Percentiles rank a stretch among this genome's conserved stretches.
phyloP scores from a whole-genome alignment of 768 basidiomycete genomes.

The Podaxis carcinomalis region DNA sequence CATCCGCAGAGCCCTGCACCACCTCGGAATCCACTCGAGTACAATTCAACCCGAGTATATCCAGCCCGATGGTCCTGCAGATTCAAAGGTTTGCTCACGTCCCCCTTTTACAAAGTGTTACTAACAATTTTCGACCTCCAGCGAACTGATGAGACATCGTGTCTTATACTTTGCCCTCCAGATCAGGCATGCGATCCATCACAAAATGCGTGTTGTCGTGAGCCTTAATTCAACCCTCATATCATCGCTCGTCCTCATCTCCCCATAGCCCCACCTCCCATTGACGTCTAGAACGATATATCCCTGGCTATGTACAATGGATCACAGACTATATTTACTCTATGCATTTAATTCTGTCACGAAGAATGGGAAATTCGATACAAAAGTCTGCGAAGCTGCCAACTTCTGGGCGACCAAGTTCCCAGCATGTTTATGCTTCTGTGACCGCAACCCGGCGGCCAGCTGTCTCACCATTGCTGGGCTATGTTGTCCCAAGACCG shows the following conservation, averaged over 20 bases:
- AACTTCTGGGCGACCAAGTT: constrained; percentile 54
- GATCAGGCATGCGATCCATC: constrained; percentile 63
- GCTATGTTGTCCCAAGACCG: constrained; percentile 59
- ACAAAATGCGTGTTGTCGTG: constrained; percentile 80
- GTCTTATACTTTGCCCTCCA: constrained; percentile 68
- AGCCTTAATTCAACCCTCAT: constrained; percentile 25
- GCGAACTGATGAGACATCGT: constrained; percentile 52
- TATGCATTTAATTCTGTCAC: constrained; percentile 31
- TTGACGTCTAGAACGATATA: constrained; percentile 33
- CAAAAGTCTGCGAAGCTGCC: constrained; percentile 57
- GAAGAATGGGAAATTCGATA: constrained; percentile 73
- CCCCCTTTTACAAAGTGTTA: not conserved
- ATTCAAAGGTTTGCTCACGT: not conserved
- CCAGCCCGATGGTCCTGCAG: constrained; percentile 36
- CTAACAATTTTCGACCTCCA: constrained; percentile 18
- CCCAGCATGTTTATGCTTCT: constrained; percentile 47
- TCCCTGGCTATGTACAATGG: constrained; percentile 2
- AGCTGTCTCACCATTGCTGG: constrained; percentile 61
- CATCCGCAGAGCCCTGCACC: constrained; percentile 81
- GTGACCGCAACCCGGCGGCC: constrained; percentile 55
- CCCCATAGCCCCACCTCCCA: constrained; percentile 39
- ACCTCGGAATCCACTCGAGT: constrained; percentile 90
- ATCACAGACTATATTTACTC: constrained; percentile 13
- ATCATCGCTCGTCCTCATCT: constrained; percentile 6
- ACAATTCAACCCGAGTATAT: constrained; percentile 92